phyloP scores from a whole-genome alignment of 805 yeast genomes.

The Metschnikowia aberdeeniae region DNA sequence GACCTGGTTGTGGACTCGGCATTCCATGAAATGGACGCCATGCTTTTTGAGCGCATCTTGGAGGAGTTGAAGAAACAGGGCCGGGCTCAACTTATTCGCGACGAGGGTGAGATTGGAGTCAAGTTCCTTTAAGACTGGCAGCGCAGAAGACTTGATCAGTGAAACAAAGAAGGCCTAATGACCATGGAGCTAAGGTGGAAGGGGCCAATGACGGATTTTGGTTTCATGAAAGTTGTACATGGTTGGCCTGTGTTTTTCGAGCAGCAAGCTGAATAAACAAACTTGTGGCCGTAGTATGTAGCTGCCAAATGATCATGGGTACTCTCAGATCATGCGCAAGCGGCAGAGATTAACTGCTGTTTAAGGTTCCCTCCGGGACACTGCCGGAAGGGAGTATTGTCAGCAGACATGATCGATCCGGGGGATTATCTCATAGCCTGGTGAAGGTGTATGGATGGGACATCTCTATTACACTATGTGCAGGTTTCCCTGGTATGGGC shows the following conservation, averaged over 20 bases:
- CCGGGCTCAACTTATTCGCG: slow-evolving; percentile 69
- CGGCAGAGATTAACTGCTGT: slow-evolving; percentile 5
- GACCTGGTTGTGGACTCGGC: slow-evolving; percentile 54
- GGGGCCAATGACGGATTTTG: too few relatives aligned
- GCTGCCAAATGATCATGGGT: slow-evolving; percentile 2
- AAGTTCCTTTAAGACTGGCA: slow-evolving; percentile 49
- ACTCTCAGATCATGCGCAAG: slow-evolving; percentile 1
- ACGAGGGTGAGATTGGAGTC: slow-evolving; percentile 62
- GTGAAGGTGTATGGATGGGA: too few relatives aligned
- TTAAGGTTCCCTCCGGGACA: slow-evolving; percentile 4
- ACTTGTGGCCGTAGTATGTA: not conserved
- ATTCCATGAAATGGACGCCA: slow-evolving; percentile 59
- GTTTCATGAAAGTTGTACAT: too few relatives aligned
- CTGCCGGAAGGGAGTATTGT: slow-evolving; percentile 4
- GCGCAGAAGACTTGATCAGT: not conserved
- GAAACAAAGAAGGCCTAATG: too few relatives aligned
- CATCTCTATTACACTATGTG: too few relatives aligned
- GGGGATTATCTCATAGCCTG: too few relatives aligned
- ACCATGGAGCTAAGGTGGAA: too few relatives aligned
- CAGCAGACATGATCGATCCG: not conserved
- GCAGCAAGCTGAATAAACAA: too few relatives aligned
- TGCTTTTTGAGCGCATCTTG: slow-evolving; percentile 50
- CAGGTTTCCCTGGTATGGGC: too few relatives aligned
- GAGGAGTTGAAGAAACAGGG: slow-evolving; percentile 60
- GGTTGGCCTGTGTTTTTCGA: not conserved